Base-by-base conservation (phyloP, 441 rosid species). In the Syzygium syzygioides region DNA sequence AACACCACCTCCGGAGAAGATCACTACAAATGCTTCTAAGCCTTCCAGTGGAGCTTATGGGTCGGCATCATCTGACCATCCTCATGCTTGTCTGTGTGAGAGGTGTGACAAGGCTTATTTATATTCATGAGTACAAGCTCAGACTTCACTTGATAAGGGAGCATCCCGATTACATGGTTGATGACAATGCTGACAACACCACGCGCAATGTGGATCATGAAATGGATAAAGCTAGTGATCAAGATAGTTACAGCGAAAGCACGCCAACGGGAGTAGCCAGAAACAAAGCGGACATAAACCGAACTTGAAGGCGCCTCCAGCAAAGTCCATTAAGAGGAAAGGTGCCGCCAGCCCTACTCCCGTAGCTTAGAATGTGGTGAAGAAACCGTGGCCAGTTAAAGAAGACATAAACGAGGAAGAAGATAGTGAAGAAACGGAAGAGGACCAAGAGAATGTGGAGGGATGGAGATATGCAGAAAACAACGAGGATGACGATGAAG, bases 401-500 rank as follows among this genome's bases (percentile, higher is more conserved):
- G 98, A 94, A 89, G 94, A 94, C 53, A 89, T 86, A 28, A 93
- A 91, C 3, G 97, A 93, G 91, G 98, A 96, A 93, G 97, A 96
- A 91, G 99, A 96, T 86, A 94, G 97, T n/a, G 96, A 96, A 90
- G 99, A 97, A 91, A 96, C 99, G 0, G 96, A 96, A 93, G 97
- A 92, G 91, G 95, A 98, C 87, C 93, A 94, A 45, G 98, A 97
- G 55, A 95, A 95, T 86, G 92, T 92, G 55, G 98, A 96, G 37
- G 98, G 98, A 56, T 98, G 96, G 97, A 94, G 96, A 86, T 96
- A 93, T 85, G 94, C 94, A 4, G 95, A 94, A 62, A 94, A 94
- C 91, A 94, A 95, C 4, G 98, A 96, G 9, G 98, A 96, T 2
- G 98, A 97, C 12, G 98, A 97, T 30, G 99, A 98, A 90, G 99